Base-by-base conservation (phyloP, 192 early-diverging fungal species). In the Podila clonocystis region DNA sequence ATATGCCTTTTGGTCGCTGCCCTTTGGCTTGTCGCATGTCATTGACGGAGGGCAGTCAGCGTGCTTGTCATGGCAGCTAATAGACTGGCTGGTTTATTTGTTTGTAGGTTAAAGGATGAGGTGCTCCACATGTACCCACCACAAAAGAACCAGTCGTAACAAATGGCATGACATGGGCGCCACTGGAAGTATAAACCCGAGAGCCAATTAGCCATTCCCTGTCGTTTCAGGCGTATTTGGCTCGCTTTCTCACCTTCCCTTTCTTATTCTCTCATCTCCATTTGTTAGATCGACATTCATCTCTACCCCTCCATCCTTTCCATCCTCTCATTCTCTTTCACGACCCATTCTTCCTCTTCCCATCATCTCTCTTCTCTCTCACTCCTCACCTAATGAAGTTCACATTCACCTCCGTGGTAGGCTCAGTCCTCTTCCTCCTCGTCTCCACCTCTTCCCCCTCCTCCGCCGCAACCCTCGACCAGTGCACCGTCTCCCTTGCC, bases 401-500 rank as follows among this genome's bases (percentile, higher is more conserved):
- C 9, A 33, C 74, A 62, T 55, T 66, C 68, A 1, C 66, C 34
- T 61, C 64, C 15, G 15, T 68, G 5, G 5, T 67, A 58, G 61
- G 50, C 36, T 2, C 63, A 17, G 20, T 63, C n/a, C 36, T 63
- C 65, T 9, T 65, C 38, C 22, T 62, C 41, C 17, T 67, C n/a
- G 12, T 36, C n/a, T 13, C 30, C 12, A 9, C 62, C 31, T 8
- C 62, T n/a, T 34, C 62, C 8, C 45, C 61, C 26, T 48, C 55
- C 11, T 29, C 59, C 22, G 17, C 26, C 11, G 60, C 70, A 57
- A 33, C 36, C 24, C 33, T 67, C 11, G 77, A 80, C 70, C 70
- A 67, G n/a, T 80, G 77, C 67, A 49, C 57, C 29, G 41, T 80
- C 62, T 45, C 55, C 4, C 62, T 80, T 20, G 70, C 67, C 8